phyloP scores from a whole-genome alignment of 495 filamentous ascomycete genomes.

The Aspergillus coremiiformis region DNA sequence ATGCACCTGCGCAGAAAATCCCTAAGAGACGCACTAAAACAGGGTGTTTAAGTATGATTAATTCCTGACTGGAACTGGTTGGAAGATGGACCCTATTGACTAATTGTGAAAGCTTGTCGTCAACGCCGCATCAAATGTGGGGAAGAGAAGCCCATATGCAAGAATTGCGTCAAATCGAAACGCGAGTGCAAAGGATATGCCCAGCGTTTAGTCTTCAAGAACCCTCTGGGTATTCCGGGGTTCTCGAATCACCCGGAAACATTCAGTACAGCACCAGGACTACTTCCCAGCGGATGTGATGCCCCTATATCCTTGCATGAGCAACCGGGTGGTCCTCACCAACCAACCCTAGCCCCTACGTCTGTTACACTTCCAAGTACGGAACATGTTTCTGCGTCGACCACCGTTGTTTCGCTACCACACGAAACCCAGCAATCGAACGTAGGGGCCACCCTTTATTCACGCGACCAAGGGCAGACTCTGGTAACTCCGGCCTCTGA shows the following conservation, averaged over 20 bases:
- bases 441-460: not conserved
- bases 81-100: not conserved
- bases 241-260: slow-evolving; percentile 25
- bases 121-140: slow-evolving; percentile 96
- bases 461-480: not conserved
- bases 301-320: slow-evolving; percentile 23
- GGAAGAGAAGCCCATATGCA: slow-evolving; percentile 85
- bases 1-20: slow-evolving; percentile 17
- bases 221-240: slow-evolving; percentile 60
- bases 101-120: slow-evolving; percentile 61
- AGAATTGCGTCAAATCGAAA: slow-evolving; percentile 92
- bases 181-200: slow-evolving; percentile 92
- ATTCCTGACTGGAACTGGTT: not conserved
- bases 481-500: not conserved
- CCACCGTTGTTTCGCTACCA: not conserved
- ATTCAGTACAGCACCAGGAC: slow-evolving; percentile 14
- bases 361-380: slow-evolving; percentile 10
- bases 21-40: slow-evolving; percentile 82
- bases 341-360: slow-evolving; percentile 32
- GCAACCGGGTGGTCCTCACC: slow-evolving; percentile 23
- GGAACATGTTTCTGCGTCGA: slow-evolving; percentile 10
- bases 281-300: slow-evolving; percentile 18
- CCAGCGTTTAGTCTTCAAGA: slow-evolving; percentile 86
- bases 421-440: not conserved
- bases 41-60: slow-evolving; percentile 79